phyloP scores from a whole-genome alignment of 1,284 basidiomycete species.

The Caloboletus firmus region DNA sequence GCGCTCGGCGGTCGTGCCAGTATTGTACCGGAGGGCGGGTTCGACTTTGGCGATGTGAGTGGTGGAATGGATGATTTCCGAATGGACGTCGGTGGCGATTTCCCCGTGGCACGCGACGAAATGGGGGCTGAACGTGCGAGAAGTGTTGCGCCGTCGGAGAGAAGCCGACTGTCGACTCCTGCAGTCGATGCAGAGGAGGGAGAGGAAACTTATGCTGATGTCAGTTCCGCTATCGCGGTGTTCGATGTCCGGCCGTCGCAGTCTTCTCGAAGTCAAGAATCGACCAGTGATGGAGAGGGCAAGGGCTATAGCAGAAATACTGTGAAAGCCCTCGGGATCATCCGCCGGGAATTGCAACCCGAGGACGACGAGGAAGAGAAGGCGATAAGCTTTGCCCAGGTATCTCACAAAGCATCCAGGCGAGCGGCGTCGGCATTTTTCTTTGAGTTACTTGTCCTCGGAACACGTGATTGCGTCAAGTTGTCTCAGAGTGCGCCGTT shows the following conservation, averaged over 20 bases:
- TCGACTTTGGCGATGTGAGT: slow-evolving; percentile 59
- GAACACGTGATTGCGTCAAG: slow-evolving; percentile 87
- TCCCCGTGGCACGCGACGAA: slow-evolving; percentile 34
- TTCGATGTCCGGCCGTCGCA: slow-evolving; percentile 71
- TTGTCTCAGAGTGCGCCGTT: slow-evolving; percentile 75
- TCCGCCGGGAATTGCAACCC: slow-evolving; percentile 75
- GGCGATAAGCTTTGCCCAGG: slow-evolving; percentile 40
- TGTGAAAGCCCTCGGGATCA: slow-evolving; percentile 81
- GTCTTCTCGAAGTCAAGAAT: slow-evolving; percentile 46
- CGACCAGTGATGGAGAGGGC: slow-evolving; percentile 50
- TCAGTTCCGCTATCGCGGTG: slow-evolving; percentile 74
- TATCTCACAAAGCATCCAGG: slow-evolving; percentile 69
- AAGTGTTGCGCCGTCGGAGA: slow-evolving; percentile 49
- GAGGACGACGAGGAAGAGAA: slow-evolving; percentile 67
- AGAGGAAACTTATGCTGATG: slow-evolving; percentile 65
- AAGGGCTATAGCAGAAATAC: slow-evolving; percentile 90
- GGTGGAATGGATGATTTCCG: slow-evolving; percentile 62
- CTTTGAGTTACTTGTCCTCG: slow-evolving; percentile 93
- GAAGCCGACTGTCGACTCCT: slow-evolving; percentile 70
- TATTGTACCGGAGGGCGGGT: slow-evolving; percentile 50
- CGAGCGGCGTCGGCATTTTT: slow-evolving; percentile 95
- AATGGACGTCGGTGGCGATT: slow-evolving; percentile 49
- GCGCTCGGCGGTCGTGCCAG: slow-evolving; percentile 48
- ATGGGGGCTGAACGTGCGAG: slow-evolving; percentile 31
- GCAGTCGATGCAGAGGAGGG: slow-evolving; percentile 63